Conservation (phyloP, 768 basidiomycete species). For the Collybiopsis luxurians region DNA sequence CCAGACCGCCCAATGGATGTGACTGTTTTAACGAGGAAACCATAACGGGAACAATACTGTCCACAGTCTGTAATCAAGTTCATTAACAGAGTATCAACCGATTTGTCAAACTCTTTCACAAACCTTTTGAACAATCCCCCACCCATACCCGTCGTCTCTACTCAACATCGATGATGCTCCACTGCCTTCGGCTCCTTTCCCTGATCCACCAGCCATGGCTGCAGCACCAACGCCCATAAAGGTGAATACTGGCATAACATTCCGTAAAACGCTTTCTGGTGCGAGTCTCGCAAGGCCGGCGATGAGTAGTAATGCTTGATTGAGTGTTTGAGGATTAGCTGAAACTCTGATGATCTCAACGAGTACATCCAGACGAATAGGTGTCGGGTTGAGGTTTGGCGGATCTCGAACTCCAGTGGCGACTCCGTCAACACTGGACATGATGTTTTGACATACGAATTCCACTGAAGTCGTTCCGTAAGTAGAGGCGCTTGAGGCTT, state of each 20-base stretch:
- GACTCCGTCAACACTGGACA: background rate
- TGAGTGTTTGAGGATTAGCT: constrained; percentile 91
- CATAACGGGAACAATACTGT: constrained; percentile 93
- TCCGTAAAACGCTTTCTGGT: constrained; percentile 89
- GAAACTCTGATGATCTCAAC: constrained; percentile 88
- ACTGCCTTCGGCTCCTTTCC: background rate
- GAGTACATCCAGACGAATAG: constrained; percentile 78
- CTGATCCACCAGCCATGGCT: background rate
- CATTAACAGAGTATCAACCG: no score
- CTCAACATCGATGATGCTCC: constrained; percentile 84
- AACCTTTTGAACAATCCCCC: constrained; percentile 92
- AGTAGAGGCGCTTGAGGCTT: constrained; percentile 27
- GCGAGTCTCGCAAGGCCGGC: constrained; percentile 79
- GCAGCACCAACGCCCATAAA: constrained; percentile 71
- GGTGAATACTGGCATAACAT: constrained; percentile 97
- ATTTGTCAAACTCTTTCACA: constrained; percentile 7
- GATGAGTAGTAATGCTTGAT: constrained; percentile 87
- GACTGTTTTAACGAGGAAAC: constrained; percentile 68
- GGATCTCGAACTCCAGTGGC: constrained; percentile 37
- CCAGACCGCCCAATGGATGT: constrained; percentile 44
- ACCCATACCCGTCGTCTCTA: constrained; percentile 93
- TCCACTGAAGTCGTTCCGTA: background rate
- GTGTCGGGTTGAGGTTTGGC: constrained; percentile 49
- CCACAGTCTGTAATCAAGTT: constrained; percentile 94
- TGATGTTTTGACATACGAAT: constrained; percentile 3